Evolutionary conservation across 2,329 filamentous ascomycete genomes (phyloP), one percentile per base, ranked within the genome.

Genomic region (Aspergillus sp.): DNA sequence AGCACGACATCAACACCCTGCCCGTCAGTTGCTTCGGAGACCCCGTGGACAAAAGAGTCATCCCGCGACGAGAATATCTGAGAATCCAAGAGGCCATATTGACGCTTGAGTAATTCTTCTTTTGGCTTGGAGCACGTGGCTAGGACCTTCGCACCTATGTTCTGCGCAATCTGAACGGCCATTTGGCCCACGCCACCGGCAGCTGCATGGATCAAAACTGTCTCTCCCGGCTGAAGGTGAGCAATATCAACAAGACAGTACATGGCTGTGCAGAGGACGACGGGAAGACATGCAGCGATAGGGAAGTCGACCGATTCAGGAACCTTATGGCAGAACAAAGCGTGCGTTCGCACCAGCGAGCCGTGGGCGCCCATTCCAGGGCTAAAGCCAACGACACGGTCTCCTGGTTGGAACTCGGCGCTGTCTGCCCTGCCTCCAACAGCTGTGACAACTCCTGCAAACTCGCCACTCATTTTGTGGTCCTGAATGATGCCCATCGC

Each of bases 1-100:
- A 58, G 19, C 0, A 53, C 43, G 3, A 58, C 49, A 19, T 58
- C 53, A n/a, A 58, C 55, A 2, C 55, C 55, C 2, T 22, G 40
- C 1, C 48, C 46, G 17, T 16, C n/a, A 0, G 55, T 58, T 13
- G 42, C 48, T 9, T 38, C n/a, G 4, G 47, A 19, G 3, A 55
- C 35, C 14, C 35, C 35, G 1, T 17, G 14, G 14, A 38, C 35
- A 38, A 38, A 38, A n/a, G 35, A 38, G 35, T 38, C 35, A 13
- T 38, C 35, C 14, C 35, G 35, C 1, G 35, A 38, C 8, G 35
- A 38, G 6, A 38, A 17, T n/a, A 47, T 47, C 45, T 47, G 45
- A 14, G 10, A 26, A 7, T 38, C 45, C 2, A 22, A 13, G 2
- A 47, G 32, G 17, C 45, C 45, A 17, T 47, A 47, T 35, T 10